Evolutionary conservation across 2,329 filamentous ascomycete genomes (phyloP).

Genomic region (Colletotrichum aenigma): DNA sequence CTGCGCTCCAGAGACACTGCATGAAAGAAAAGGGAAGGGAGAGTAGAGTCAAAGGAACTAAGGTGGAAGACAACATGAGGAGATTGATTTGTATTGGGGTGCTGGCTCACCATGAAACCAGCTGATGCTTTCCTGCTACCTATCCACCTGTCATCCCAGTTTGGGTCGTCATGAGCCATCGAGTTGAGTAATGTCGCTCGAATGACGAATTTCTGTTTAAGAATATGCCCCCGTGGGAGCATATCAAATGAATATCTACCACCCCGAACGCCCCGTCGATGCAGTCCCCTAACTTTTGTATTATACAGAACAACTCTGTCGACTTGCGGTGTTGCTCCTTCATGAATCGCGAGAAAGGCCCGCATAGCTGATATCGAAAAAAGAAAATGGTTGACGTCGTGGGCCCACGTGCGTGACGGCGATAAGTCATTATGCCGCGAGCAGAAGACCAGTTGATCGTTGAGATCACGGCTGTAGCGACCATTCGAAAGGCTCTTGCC

Average conservation of each 20-base stretch:
- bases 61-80: neutral
- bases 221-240: neutral
- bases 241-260: neutral
- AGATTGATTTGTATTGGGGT: neutral
- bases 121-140: neutral
- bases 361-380: neutral
- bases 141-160: neutral
- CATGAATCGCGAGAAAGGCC: neutral
- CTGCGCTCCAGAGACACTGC: neutral
- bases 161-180: neutral
- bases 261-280: slow-evolving; percentile 11
- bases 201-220: neutral
- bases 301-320: slow-evolving; percentile 8
- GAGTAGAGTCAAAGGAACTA: neutral
- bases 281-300: slow-evolving; percentile 7
- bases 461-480: neutral
- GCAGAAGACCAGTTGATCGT: neutral
- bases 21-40: neutral
- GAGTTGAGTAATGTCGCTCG: neutral
- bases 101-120: neutral
- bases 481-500: neutral
- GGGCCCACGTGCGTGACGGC: neutral
- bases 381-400: neutral
- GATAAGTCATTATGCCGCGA: neutral
- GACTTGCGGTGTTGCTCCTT: neutral